A percentile compares a stretch with the other conserved stretches of the same genome.
phyloP scores from a whole-genome alignment of 1,139 yeast species.

The Saccharomyces hybrid region DNA sequence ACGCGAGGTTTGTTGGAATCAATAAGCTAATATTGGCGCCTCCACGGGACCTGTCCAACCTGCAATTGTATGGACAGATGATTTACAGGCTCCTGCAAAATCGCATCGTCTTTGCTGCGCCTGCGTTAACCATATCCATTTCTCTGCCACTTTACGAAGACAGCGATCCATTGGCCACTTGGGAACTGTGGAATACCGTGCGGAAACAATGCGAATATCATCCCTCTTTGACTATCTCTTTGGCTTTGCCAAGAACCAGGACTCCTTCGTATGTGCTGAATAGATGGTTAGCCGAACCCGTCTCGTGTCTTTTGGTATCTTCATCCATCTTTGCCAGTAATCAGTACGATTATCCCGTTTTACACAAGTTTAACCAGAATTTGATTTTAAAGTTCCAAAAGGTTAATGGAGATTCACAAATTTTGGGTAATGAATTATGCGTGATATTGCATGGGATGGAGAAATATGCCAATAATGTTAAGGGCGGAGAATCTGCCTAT shows the following conservation, averaged over 20 bases:
- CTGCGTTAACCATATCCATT: slow-evolving; percentile 24
- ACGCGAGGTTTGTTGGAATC: slow-evolving; percentile 49
- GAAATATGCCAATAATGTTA: slow-evolving; percentile 32
- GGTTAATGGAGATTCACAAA: slow-evolving; percentile 27
- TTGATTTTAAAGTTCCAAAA: slow-evolving; percentile 29
- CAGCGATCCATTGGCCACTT: slow-evolving; percentile 48
- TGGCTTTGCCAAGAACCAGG: slow-evolving; percentile 45
- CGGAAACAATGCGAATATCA: slow-evolving; percentile 48
- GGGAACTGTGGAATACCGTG: slow-evolving; percentile 67
- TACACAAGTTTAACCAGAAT: slow-evolving; percentile 47
- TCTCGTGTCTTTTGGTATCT: slow-evolving; percentile 47
- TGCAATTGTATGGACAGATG: slow-evolving; percentile 43
- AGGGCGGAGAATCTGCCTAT: slow-evolving; percentile 41
- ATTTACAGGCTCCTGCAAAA: slow-evolving; percentile 31
- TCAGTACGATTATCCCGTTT: slow-evolving; percentile 53
- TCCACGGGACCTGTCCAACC: slow-evolving; percentile 47
- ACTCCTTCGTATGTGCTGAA: slow-evolving; percentile 43
- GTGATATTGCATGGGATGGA: slow-evolving; percentile 41
- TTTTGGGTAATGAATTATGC: slow-evolving; percentile 21
- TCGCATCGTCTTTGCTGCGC: slow-evolving; percentile 14
- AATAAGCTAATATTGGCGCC: slow-evolving; percentile 50
- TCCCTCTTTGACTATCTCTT: slow-evolving; percentile 44
- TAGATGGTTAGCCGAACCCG: slow-evolving; percentile 62
- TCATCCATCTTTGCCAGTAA: slow-evolving; percentile 49
- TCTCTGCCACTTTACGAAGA: slow-evolving; percentile 36